Base-by-base conservation (phyloP, 768 basidiomycete species). In the Mycena filopes region DNA sequence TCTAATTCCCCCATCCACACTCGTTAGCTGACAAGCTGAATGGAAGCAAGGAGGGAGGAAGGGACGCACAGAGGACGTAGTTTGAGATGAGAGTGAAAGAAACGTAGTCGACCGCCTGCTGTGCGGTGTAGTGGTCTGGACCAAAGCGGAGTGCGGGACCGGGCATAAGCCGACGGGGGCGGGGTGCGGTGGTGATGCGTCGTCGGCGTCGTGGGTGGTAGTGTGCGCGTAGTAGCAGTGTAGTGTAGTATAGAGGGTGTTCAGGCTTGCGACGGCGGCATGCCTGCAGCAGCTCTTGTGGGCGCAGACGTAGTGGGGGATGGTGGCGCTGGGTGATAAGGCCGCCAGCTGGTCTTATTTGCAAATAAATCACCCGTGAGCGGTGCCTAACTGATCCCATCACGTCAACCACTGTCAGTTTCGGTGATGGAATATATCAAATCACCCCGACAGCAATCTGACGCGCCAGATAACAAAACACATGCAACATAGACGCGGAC, bases 51-150 rank as follows among this genome's bases (percentile, higher is more conserved):
- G 23, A 59, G 2, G 20, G 29, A 25, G 18, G 8, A 45, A 15
- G 40, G 23, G 40, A 45, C 63, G 63, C 56, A 58, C 63, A 66
- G 53, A 60, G 58, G 4, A 66, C 31, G 40, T 50, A 66, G 46
- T 66, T 66, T 18, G 13, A 9, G 23, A 59, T 54, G 29, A 41
- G 29, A 15, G 56, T 65, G 50, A 26, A 33, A 2, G 18, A 9
- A 1, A 60, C 64, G 33, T 65, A 65, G 1, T 31, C 13, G 21
- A 2, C 25, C 0, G 50, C 51, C 2, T 26, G 43, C 2, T 43
- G 50, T 4, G 31, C 42, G 11, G 41, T n/a, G 38, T 65, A 65
- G 50, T 59, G 29, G 31, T 40, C 50, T 21, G 64, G 64, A 13
- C 50, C 64, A 23, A 54, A 55, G 1, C 41, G 13, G 29, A 38